These are phyloP conservation scores for Heimioporus sp. DNA, from an alignment of 768 basidiomycete species.

Conservation along the genomic window DNA sequence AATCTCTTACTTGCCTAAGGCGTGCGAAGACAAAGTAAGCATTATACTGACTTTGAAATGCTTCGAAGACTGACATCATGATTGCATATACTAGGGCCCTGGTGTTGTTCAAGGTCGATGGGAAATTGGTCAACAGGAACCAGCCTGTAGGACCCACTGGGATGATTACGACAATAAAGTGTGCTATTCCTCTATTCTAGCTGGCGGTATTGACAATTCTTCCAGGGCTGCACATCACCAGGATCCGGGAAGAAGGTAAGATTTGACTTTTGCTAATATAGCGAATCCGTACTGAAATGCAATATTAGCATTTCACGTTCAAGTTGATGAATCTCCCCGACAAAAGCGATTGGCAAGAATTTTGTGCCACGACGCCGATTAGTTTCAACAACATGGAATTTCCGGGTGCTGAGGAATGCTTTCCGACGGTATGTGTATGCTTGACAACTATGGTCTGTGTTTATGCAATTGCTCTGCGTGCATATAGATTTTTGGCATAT, in stretches of 20 bases:
- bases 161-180: slow-evolving; percentile 26
- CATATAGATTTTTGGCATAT: too few relatives aligned
- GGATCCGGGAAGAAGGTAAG: slow-evolving; percentile 23
- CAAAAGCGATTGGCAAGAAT: too few relatives aligned
- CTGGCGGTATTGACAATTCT: background rate
- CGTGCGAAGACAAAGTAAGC: slow-evolving; percentile 24
- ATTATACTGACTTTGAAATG: too few relatives aligned
- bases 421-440: too few relatives aligned
- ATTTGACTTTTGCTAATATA: background rate
- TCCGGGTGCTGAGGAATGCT: too few relatives aligned
- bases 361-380: too few relatives aligned
- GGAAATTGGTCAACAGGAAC: slow-evolving; percentile 23
- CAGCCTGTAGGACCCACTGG: slow-evolving; percentile 28
- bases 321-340: too few relatives aligned
- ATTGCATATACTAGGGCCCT: slow-evolving; percentile 9
- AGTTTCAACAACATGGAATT: too few relatives aligned
- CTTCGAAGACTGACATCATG: background rate
- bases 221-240: slow-evolving; percentile 23
- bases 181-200: background rate
- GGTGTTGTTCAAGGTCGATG: slow-evolving; percentile 26
- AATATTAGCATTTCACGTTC: too few relatives aligned
- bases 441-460: too few relatives aligned
- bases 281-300: background rate
- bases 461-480: too few relatives aligned
- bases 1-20: slow-evolving; percentile 9